Conservation (phyloP, 1,284 basidiomycete species). For the Inonotus hispidus region DNA sequence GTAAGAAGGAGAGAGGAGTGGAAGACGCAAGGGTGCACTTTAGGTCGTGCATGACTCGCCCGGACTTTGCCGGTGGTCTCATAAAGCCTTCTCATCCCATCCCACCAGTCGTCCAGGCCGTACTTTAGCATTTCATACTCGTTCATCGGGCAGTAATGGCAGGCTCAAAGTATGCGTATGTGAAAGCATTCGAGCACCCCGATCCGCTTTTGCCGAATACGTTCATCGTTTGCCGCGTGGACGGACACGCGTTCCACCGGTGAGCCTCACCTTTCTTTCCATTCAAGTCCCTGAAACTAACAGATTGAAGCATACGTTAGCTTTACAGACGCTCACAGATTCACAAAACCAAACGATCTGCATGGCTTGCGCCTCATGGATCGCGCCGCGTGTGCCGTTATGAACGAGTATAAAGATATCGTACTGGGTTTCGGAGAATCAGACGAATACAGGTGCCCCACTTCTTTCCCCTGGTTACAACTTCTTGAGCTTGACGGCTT, state of each 20-base stretch:
- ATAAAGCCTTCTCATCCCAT: too few relatives aligned
- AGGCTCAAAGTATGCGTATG: constrained; percentile 88
- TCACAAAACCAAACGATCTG: constrained; percentile 89
- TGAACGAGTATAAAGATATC: constrained; percentile 80
- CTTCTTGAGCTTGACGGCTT: background rate
- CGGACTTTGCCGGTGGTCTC: background rate
- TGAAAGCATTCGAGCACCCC: constrained; percentile 84
- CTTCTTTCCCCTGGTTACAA: background rate
- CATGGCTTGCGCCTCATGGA: constrained; percentile 92
- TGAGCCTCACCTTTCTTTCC: constrained; percentile 32
- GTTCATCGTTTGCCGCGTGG: constrained; percentile 83
- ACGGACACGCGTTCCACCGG: constrained; percentile 95
- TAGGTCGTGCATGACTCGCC: constrained; percentile 7
- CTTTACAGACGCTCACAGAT: constrained; percentile 80
- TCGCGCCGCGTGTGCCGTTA: constrained; percentile 75
- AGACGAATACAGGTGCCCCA: constrained; percentile 86
- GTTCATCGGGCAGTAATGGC: constrained; percentile 58
- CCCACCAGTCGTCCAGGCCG: background rate
- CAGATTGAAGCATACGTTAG: constrained; percentile 27
- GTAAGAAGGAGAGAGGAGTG: constrained; percentile 4
- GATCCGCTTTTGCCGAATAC: constrained; percentile 83
- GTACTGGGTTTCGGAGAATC: constrained; percentile 92
- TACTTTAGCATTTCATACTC: background rate
- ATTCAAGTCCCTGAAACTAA: background rate
- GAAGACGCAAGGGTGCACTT: constrained; percentile 8